phyloP scores from a whole-genome alignment of 495 filamentous ascomycete genomes.

The Sordaria brevicollis region DNA sequence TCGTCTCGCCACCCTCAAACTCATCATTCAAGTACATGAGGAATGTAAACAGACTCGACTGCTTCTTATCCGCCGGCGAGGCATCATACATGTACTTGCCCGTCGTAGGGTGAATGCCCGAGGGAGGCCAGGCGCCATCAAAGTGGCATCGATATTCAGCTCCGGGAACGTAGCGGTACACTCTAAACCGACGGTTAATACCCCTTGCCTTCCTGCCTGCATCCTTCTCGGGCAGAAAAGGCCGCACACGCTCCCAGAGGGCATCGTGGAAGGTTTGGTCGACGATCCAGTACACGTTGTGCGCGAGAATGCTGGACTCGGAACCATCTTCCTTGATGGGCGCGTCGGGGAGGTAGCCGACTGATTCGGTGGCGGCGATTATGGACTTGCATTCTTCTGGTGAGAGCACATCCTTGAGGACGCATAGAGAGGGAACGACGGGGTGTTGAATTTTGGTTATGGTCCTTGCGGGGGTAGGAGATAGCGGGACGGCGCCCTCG shows the following conservation, averaged over 20 bases:
- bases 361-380: constrained; percentile 34
- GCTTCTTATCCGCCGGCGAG: constrained; percentile 30
- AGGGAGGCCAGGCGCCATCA: constrained; percentile 42
- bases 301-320: constrained; percentile 34
- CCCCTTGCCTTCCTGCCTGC: constrained; percentile 29
- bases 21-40: constrained; percentile 44
- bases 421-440: constrained; percentile 26
- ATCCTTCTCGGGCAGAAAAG: constrained; percentile 25
- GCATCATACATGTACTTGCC: constrained; percentile 37
- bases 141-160: constrained; percentile 38
- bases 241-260: constrained; percentile 32
- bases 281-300: constrained; percentile 44
- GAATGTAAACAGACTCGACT: constrained; percentile 40
- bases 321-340: constrained; percentile 32
- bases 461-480: constrained; percentile 9
- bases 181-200: constrained; percentile 37
- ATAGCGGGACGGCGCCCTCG: constrained; percentile 26
- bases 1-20: constrained; percentile 41
- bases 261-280: constrained; percentile 30
- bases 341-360: constrained; percentile 36
- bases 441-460: constrained; percentile 28
- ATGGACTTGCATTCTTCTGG: constrained; percentile 32
- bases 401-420: constrained; percentile 30
- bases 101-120: constrained; percentile 21
- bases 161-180: constrained; percentile 40